phyloP scores from a whole-genome alignment of 2,329 filamentous ascomycete genomes.

The Aspergillus neoniger region DNA sequence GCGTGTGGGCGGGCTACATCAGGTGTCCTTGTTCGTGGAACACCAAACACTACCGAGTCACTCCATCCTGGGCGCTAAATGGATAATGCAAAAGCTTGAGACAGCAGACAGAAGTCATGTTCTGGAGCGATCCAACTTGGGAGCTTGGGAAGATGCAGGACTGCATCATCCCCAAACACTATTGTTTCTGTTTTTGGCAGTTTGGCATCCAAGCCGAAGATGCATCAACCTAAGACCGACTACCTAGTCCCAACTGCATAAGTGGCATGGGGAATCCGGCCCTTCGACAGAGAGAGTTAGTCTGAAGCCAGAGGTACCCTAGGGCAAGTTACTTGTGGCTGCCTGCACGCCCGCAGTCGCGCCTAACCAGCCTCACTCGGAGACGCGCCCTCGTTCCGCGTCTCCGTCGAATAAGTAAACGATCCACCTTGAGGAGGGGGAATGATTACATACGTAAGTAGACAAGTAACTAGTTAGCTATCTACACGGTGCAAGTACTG shows the following conservation, averaged over 20 bases:
- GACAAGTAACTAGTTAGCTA: too few species aligned
- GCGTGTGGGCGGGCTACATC: too few species aligned
- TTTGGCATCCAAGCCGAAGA: slow-evolving; percentile 15
- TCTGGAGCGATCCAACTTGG: slow-evolving; percentile 7
- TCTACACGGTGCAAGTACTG: too few species aligned
- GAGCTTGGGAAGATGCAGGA: slow-evolving; percentile 9
- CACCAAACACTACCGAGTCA: neutral
- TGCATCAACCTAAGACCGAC: slow-evolving; percentile 14
- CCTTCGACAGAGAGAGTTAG: slow-evolving; percentile 12
- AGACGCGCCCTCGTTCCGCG: slow-evolving; percentile 28
- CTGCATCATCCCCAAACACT: slow-evolving; percentile 17
- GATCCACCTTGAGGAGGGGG: slow-evolving; percentile 2
- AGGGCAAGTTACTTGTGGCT: slow-evolving; percentile 19
- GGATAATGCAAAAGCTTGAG: slow-evolving; percentile 7
- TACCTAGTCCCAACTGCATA: slow-evolving; percentile 19
- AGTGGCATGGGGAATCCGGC: slow-evolving; percentile 18
- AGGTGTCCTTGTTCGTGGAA: neutral
- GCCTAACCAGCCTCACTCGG: slow-evolving; percentile 29
- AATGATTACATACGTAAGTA: slow-evolving; percentile 7
- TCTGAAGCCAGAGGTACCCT: slow-evolving; percentile 6
- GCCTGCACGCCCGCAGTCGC: slow-evolving; percentile 22
- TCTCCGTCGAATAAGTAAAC: slow-evolving; percentile 6
- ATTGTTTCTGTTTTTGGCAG: slow-evolving; percentile 22
- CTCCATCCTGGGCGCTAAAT: neutral
- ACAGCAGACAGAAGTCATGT: slow-evolving; percentile 4